Evolutionary conservation across 306 rosid species (phyloP).

Genomic region (Fragaria nilgerrensis): DNA sequence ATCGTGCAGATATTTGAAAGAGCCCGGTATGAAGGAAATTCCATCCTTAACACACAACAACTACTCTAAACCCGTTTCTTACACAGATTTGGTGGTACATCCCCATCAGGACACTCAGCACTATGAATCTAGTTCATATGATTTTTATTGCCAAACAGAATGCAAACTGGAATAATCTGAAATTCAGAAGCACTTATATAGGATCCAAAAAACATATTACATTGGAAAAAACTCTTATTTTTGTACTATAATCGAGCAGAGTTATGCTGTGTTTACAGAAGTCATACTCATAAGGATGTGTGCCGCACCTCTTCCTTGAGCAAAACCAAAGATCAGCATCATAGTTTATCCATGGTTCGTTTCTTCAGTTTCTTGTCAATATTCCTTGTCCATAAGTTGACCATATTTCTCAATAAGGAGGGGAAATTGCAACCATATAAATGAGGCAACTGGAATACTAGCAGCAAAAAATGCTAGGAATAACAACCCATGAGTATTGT

Average conservation of each 20-base stretch:
- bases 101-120: not conserved
- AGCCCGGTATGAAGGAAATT: no score
- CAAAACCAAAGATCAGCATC: no score
- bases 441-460: conserved; percentile 27
- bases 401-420: conserved; percentile 5
- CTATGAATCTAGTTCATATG: no score
- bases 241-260: no score
- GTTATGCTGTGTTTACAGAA: not conserved
- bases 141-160: not conserved
- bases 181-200: no score
- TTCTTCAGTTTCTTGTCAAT: not conserved
- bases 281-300: not conserved
- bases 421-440: conserved; percentile 24
- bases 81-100: not conserved
- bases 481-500: conserved; percentile 27
- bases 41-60: no score
- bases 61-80: not conserved
- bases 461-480: conserved; percentile 15
- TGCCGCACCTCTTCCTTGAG: no score
- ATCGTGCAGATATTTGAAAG: no score
- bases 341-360: not conserved
- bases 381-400: conserved; percentile 31
- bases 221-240: not conserved
- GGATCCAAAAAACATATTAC: not conserved
- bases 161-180: not conserved